A percentile compares a stretch with the other conserved stretches of the same genome.
phyloP scores from a whole-genome alignment of 331 rosid genomes.

The Cucumis variabilis region DNA sequence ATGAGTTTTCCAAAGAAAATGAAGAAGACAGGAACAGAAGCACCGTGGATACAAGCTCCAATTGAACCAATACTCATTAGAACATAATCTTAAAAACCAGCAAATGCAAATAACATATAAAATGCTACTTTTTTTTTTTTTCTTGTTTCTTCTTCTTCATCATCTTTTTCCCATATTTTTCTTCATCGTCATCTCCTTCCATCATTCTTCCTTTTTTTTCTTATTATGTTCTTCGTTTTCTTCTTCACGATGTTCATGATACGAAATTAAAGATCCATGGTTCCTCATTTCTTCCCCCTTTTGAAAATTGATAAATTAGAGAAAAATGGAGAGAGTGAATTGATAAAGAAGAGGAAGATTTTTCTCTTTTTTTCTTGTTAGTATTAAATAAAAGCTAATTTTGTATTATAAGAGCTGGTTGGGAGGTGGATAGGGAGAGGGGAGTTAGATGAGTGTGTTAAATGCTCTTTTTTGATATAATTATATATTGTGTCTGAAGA shows the following conservation, averaged over 20 bases:
- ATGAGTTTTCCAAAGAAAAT: slow-evolving; percentile 91
- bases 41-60: slow-evolving; percentile 94
- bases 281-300: slow-evolving; percentile 30
- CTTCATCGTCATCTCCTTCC: slow-evolving; percentile 36
- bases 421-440: slow-evolving; percentile 5
- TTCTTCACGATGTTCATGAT: background rate
- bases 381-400: too few species aligned
- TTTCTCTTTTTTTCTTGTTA: too few species aligned
- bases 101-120: slow-evolving; percentile 73
- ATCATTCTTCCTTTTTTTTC: slow-evolving; percentile 32
- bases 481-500: too few species aligned
- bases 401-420: background rate
- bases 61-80: slow-evolving; percentile 76
- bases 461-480: background rate
- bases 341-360: too few species aligned
- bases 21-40: slow-evolving; percentile 91
- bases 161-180: slow-evolving; percentile 17
- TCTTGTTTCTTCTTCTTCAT: slow-evolving; percentile 24
- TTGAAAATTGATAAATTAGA: too few species aligned
- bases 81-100: slow-evolving; percentile 74
- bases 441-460: background rate
- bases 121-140: slow-evolving; percentile 65
- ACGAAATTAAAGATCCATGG: slow-evolving; percentile 46
- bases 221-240: slow-evolving; percentile 12
- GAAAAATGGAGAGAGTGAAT: background rate